Percentiles rank a stretch among this genome's conserved stretches.
These are phyloP conservation scores for Magnaporthiopsis incrustans DNA, from an alignment of 2,329 filamentous ascomycete species.

Conservation along the genomic window DNA sequence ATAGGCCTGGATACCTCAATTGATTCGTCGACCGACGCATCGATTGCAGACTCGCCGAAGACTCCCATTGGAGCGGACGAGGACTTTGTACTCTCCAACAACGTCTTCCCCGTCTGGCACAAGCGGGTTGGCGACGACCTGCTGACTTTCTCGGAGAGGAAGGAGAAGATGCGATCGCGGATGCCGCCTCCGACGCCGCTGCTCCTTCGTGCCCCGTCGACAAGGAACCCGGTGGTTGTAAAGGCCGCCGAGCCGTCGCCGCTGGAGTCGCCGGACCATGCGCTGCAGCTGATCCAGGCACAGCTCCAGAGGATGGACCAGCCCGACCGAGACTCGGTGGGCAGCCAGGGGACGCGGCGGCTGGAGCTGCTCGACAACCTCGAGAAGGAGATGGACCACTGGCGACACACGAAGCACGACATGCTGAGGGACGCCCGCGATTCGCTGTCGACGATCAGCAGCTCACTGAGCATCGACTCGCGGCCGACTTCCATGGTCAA, in stretches of 20 bases:
- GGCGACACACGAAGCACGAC: constrained; percentile 48
- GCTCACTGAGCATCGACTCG: constrained; percentile 24
- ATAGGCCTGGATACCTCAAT: constrained; percentile 34
- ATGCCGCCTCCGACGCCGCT: constrained; percentile 50
- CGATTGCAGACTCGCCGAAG: background rate
- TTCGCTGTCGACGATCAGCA: constrained; percentile 39
- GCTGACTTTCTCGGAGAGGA: constrained; percentile 50
- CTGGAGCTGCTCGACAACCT: constrained; percentile 48
- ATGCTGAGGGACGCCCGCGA: constrained; percentile 31
- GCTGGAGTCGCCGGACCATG: constrained; percentile 42
- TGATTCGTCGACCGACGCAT: background rate
- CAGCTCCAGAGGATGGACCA: constrained; percentile 43
- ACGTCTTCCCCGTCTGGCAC: constrained; percentile 35
- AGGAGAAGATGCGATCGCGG: constrained; percentile 33
- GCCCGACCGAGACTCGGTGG: constrained; percentile 18
- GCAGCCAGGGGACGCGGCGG: constrained; percentile 30
- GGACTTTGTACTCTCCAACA: constrained; percentile 13
- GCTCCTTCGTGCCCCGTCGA: constrained; percentile 33
- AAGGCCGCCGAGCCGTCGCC: constrained; percentile 42
- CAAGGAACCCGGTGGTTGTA: constrained; percentile 34
- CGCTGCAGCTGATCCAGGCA: constrained; percentile 40
- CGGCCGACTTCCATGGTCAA: constrained; percentile 20
- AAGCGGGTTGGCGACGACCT: constrained; percentile 50
- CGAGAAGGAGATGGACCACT: constrained; percentile 55
- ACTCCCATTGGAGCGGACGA: constrained; percentile 17